A percentile compares a stretch with the other conserved stretches of the same genome.
Conservation (phyloP, 345 rosid genomes). For the Eutrema yunnanense region DNA sequence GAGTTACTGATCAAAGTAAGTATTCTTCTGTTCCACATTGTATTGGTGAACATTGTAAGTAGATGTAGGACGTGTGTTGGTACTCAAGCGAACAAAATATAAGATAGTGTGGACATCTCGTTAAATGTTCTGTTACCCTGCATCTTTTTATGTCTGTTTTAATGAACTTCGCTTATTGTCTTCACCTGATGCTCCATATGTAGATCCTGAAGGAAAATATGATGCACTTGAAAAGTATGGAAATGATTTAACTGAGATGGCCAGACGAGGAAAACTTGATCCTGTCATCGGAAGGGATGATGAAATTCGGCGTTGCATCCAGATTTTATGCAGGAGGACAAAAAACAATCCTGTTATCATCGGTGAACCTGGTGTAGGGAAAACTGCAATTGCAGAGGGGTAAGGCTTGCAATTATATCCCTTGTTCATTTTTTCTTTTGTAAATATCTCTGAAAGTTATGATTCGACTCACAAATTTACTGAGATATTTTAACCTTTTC, state of each 20-base stretch:
- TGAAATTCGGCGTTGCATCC: conserved; percentile 83
- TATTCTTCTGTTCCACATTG: neutral
- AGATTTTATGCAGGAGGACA: conserved; percentile 85
- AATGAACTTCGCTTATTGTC: neutral
- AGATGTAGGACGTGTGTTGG: neutral
- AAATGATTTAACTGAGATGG: conserved; percentile 87
- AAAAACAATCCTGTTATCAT: conserved; percentile 94
- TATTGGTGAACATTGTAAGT: neutral
- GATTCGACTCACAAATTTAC: neutral
- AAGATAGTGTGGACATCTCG: neutral
- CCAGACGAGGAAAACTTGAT: conserved; percentile 86
- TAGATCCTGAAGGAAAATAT: conserved; percentile 85
- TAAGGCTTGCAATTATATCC: neutral
- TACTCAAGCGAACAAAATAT: neutral
- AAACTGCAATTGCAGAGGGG: conserved; percentile 56
- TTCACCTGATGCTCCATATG: conserved; percentile 8
- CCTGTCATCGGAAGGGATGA: conserved; percentile 92
- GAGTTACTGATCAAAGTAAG: conserved; percentile 90
- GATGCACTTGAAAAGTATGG: conserved; percentile 85
- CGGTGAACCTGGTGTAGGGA: conserved; percentile 95
- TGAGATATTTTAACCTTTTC: conserved; percentile 11
- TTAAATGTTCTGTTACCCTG: neutral
- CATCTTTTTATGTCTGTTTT: neutral
- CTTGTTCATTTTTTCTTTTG: too few species aligned
- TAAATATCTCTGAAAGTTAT: neutral